Percentiles rank a stretch among this genome's conserved stretches.
phyloP scores from a whole-genome alignment of 2,329 filamentous ascomycete genomes.

The Fusarium goolgardi region DNA sequence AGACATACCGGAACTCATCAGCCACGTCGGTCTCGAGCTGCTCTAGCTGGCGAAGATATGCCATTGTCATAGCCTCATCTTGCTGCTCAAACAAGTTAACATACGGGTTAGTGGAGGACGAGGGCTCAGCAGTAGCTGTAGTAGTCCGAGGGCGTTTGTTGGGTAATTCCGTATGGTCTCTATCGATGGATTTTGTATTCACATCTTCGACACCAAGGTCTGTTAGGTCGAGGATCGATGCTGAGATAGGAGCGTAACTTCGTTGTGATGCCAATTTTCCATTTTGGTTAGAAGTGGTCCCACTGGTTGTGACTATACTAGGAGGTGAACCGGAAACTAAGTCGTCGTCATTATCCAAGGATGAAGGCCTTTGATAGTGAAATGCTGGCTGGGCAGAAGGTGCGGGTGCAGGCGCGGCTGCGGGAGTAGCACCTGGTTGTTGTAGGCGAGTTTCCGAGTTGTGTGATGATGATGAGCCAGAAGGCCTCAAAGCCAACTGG shows the following conservation, averaged over 20 bases:
- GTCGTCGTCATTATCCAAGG: constrained; percentile 42
- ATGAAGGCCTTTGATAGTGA: constrained; percentile 33
- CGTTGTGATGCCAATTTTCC: constrained; percentile 6
- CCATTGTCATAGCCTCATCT: constrained; percentile 48
- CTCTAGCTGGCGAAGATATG: constrained; percentile 48
- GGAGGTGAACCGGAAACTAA: constrained; percentile 15
- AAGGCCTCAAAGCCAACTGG: neutral
- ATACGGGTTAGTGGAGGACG: constrained; percentile 48
- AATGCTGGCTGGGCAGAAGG: constrained; percentile 26
- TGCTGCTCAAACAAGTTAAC: constrained; percentile 48
- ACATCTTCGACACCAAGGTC: constrained; percentile 18
- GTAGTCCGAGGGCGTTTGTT: neutral
- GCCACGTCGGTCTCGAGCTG: constrained; percentile 41
- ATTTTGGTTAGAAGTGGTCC: constrained; percentile 2
- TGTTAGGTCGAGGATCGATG: constrained; percentile 36
- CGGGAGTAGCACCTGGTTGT: constrained; percentile 25
- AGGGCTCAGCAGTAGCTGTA: constrained; percentile 8
- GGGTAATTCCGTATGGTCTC: neutral
- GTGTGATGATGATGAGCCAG: neutral
- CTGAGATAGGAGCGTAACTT: constrained; percentile 40
- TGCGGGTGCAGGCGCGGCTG: constrained; percentile 19
- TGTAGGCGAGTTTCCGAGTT: constrained; percentile 10
- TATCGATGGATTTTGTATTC: constrained; percentile 3
- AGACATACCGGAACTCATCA: constrained; percentile 51
- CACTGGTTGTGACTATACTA: constrained; percentile 2